phyloP scores from a whole-genome alignment of 2,329 filamentous ascomycete genomes.

The Fusarium veterinarium region DNA sequence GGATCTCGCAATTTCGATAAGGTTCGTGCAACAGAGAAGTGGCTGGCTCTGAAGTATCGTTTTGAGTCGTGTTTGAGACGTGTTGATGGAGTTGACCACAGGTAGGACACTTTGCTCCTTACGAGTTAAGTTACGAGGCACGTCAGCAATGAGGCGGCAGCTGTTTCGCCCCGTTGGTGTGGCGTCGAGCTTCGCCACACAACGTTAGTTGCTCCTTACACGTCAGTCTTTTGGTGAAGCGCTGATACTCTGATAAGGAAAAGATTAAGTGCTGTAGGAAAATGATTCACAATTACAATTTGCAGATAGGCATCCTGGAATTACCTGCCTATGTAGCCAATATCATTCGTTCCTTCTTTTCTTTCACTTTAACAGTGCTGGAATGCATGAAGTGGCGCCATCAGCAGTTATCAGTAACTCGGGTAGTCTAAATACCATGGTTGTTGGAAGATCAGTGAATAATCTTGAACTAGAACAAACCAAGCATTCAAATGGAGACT shows the following conservation, averaged over 20 bases:
- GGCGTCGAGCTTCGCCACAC: conserved; percentile 42
- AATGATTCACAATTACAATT: neutral
- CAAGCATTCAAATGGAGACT: neutral
- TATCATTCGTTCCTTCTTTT: neutral
- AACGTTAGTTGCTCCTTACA: conserved; percentile 26
- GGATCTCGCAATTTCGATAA: conserved; percentile 8
- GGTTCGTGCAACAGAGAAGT: neutral
- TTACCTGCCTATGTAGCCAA: neutral
- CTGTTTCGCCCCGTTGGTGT: conserved; percentile 42
- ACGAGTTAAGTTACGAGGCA: conserved; percentile 40
- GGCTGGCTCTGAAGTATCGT: conserved; percentile 15
- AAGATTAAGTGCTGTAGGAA: neutral
- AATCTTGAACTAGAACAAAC: neutral
- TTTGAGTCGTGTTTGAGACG: conserved; percentile 7
- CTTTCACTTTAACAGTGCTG: neutral
- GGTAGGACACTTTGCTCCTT: conserved; percentile 45
- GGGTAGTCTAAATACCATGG: neutral
- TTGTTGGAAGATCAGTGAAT: neutral
- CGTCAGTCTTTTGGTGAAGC: neutral
- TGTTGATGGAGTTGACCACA: conserved; percentile 31
- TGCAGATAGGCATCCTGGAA: neutral
- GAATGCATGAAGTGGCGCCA: neutral
- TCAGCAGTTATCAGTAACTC: neutral
- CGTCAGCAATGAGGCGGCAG: conserved; percentile 45
- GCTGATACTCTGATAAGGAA: neutral